Conservation (phyloP, 148 eudicot genomes). For the Polygonum aviculare region DNA sequence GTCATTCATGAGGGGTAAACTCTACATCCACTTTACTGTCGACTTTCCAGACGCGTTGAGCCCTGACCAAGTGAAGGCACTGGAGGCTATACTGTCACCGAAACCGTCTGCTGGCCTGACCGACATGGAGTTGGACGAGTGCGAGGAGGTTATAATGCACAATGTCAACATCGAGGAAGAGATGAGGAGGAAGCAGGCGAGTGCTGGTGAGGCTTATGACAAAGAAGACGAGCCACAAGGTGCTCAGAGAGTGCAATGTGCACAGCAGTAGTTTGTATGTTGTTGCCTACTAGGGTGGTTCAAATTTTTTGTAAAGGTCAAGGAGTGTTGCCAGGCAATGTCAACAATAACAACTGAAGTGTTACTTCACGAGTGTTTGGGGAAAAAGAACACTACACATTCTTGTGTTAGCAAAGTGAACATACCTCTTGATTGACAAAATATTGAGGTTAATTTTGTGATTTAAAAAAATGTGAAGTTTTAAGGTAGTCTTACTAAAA, state of each 20-base stretch:
- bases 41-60: slow-evolving; percentile 5
- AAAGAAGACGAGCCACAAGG: slow-evolving; percentile 14
- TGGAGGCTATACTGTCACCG: slow-evolving; percentile 1
- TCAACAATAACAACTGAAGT: too few species aligned
- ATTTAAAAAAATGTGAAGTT: too few species aligned
- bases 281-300: too few species aligned
- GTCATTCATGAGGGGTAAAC: slow-evolving; percentile 6
- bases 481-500: too few species aligned
- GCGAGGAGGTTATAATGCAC: slow-evolving; percentile 7
- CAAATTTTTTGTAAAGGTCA: too few species aligned
- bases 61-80: slow-evolving; percentile 6
- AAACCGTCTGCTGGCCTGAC: background rate
- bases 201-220: background rate
- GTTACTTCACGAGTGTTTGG: too few species aligned
- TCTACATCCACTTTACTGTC: slow-evolving; percentile 9
- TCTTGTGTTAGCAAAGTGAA: too few species aligned
- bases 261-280: slow-evolving; percentile 10
- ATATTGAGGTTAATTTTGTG: too few species aligned
- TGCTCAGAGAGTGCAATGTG: slow-evolving; percentile 16
- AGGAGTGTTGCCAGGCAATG: too few species aligned
- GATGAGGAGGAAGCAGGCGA: slow-evolving; percentile 7
- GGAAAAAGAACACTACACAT: too few species aligned
- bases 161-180: slow-evolving; percentile 12
- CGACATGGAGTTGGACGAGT: slow-evolving; percentile 11
- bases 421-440: too few species aligned